These are phyloP conservation scores for Sporothrix pseudoabietina DNA, from an alignment of 2,329 filamentous ascomycete species.

Conservation along the genomic window DNA sequence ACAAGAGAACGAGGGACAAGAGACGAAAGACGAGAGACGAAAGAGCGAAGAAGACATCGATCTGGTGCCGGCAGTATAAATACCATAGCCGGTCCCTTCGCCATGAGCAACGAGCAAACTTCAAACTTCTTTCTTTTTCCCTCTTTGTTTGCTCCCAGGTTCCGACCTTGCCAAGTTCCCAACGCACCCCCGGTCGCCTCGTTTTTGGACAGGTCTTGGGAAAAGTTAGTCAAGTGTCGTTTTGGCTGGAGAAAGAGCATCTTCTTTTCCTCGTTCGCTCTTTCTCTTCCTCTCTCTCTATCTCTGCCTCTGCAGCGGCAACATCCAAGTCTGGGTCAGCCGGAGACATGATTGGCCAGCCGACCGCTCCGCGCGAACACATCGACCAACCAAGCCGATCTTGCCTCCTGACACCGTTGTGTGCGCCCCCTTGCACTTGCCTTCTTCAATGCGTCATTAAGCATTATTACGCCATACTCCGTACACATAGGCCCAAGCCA, in stretches of 20 bases:
- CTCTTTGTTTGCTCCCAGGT: conserved; percentile 7
- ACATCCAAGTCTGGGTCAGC: not conserved
- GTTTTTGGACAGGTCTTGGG: conserved; percentile 24
- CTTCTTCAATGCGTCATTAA: not conserved
- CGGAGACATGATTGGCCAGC: conserved; percentile 22
- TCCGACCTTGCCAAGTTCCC: not conserved
- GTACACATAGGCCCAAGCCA: not conserved
- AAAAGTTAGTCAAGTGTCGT: not conserved
- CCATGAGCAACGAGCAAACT: conserved; percentile 6
- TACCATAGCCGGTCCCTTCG: conserved; percentile 37
- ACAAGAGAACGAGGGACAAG: not conserved
- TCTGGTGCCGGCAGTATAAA: conserved; percentile 42
- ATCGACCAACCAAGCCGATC: conserved; percentile 13
- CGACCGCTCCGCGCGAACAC: not conserved
- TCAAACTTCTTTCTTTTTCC: not conserved
- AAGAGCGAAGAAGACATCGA: not conserved
- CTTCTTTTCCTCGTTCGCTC: not conserved
- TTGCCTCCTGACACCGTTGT: not conserved
- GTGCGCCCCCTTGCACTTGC: conserved; percentile 2
- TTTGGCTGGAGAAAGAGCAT: conserved; percentile 26
- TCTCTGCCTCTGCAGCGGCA: not conserved
- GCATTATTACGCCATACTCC: conserved; percentile 14
- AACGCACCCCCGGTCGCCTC: conserved; percentile 14
- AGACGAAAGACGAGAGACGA: not conserved
- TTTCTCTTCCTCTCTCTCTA: conserved; percentile 25